Conservation (phyloP, 1,139 yeast genomes). For the Pichia inconspicua region DNA sequence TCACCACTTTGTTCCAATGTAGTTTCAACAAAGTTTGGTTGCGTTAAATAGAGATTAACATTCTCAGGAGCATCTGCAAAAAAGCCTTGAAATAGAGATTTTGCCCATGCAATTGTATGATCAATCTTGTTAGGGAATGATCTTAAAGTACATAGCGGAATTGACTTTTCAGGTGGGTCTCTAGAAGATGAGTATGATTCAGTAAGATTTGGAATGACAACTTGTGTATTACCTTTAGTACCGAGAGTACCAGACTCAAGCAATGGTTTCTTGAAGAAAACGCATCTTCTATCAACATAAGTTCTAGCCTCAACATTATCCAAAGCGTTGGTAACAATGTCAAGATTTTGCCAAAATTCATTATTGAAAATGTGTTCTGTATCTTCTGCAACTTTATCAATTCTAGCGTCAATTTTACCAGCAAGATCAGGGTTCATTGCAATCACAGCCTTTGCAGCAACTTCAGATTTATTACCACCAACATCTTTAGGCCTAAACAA, state of each 20-base stretch:
- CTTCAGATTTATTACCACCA: slow-evolving; percentile 84
- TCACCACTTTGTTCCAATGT: slow-evolving; percentile 89
- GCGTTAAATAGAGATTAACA: slow-evolving; percentile 82
- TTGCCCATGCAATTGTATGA: slow-evolving; percentile 99
- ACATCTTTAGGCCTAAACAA: slow-evolving; percentile 92
- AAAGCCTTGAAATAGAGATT: slow-evolving; percentile 88
- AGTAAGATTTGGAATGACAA: slow-evolving; percentile 83
- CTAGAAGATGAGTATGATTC: slow-evolving; percentile 94
- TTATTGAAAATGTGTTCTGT: slow-evolving; percentile 84
- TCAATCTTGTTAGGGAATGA: slow-evolving; percentile 97
- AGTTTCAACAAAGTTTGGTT: slow-evolving; percentile 87
- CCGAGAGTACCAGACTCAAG: slow-evolving; percentile 97
- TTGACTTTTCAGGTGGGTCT: slow-evolving; percentile 97
- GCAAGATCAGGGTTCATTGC: slow-evolving; percentile 76
- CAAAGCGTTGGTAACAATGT: slow-evolving; percentile 89
- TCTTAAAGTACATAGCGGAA: slow-evolving; percentile 93
- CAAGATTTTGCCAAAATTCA: slow-evolving; percentile 76
- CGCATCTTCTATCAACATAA: slow-evolving; percentile 94
- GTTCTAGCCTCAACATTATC: slow-evolving; percentile 98
- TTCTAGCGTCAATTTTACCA: slow-evolving; percentile 68
- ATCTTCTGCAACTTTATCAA: slow-evolving; percentile 89
- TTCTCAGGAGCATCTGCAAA: slow-evolving; percentile 87
- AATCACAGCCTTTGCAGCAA: slow-evolving; percentile 77
- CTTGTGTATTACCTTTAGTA: slow-evolving; percentile 97
- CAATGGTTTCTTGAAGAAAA: slow-evolving; percentile 82